Percentiles rank a stretch among this genome's conserved stretches.
phyloP scores from a whole-genome alignment of 2,329 filamentous ascomycete genomes.

The Gremmenia infestans region DNA sequence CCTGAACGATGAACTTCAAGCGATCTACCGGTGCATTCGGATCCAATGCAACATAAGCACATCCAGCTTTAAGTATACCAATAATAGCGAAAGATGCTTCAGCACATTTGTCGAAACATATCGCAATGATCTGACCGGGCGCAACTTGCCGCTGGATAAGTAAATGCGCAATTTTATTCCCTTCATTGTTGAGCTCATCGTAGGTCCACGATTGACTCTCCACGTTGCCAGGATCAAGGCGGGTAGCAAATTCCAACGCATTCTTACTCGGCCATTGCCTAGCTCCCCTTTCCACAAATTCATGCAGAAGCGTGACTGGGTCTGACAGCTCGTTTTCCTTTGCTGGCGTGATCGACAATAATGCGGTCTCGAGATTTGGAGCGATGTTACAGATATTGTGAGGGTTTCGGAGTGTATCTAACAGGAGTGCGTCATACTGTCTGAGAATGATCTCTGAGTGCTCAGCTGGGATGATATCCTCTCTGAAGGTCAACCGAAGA shows the following conservation, averaged over 20 bases:
- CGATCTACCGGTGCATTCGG: slow-evolving; percentile 33
- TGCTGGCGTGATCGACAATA: slow-evolving; percentile 65
- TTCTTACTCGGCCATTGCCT: slow-evolving; percentile 48
- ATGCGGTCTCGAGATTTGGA: slow-evolving; percentile 24
- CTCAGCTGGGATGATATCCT: slow-evolving; percentile 57
- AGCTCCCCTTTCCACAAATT: slow-evolving; percentile 69
- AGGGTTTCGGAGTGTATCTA: slow-evolving; percentile 49
- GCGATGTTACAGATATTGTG: slow-evolving; percentile 30
- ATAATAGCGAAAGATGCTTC: slow-evolving; percentile 34
- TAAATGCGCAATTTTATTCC: slow-evolving; percentile 67
- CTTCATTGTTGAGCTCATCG: slow-evolving; percentile 61
- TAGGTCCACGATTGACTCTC: slow-evolving; percentile 65
- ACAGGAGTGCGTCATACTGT: slow-evolving; percentile 68
- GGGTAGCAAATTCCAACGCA: slow-evolving; percentile 71
- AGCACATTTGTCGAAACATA: slow-evolving; percentile 36
- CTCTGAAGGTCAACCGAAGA: slow-evolving; percentile 62
- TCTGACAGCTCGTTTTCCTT: slow-evolving; percentile 47
- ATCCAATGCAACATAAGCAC: slow-evolving; percentile 36
- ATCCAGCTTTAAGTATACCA: slow-evolving; percentile 34
- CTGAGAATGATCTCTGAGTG: slow-evolving; percentile 63
- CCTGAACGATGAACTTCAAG: slow-evolving; percentile 37
- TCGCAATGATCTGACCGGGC: slow-evolving; percentile 44
- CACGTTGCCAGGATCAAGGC: slow-evolving; percentile 43
- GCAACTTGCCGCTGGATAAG: slow-evolving; percentile 45
- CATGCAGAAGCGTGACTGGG: slow-evolving; percentile 62